phyloP scores from a whole-genome alignment of 2,329 filamentous ascomycete genomes.

The Chrysoporthe deuterocubensis region DNA sequence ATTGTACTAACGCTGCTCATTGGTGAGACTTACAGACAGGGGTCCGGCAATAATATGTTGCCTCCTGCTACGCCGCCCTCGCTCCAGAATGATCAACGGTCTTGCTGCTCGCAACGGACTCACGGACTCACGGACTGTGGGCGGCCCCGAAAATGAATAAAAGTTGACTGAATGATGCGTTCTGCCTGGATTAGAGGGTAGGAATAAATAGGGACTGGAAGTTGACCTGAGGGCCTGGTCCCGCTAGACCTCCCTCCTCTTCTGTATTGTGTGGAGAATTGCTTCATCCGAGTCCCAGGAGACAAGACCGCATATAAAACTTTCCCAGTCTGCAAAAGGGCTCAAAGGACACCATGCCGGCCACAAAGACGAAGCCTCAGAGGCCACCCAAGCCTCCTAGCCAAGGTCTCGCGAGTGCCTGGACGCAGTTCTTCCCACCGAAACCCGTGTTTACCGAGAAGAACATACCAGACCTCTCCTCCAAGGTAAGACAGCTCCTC shows the following conservation, averaged over 20 bases:
- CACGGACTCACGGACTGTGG: background rate
- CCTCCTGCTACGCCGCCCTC: background rate
- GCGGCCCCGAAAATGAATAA: background rate
- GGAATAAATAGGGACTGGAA: background rate
- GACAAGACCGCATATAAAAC: background rate
- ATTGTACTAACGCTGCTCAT: background rate
- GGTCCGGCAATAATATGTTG: background rate
- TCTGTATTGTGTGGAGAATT: background rate
- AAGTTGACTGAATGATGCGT: background rate
- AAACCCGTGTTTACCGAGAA: constrained; percentile 39
- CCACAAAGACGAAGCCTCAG: background rate
- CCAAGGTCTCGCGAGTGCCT: constrained; percentile 10
- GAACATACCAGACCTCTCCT: constrained; percentile 35
- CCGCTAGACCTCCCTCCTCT: background rate
- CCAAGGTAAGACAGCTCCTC: constrained; percentile 29
- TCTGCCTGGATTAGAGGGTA: background rate
- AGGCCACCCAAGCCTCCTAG: constrained; percentile 3
- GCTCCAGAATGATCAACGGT: background rate
- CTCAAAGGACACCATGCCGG: background rate
- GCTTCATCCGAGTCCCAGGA: background rate
- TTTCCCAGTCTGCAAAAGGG: background rate
- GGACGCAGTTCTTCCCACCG: constrained; percentile 36
- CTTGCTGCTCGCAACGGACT: background rate
- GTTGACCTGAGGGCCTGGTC: background rate
- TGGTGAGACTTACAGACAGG: background rate